Evolutionary conservation across 768 basidiomycete genomes (phyloP).

Genomic region (Trametes cubensis): DNA sequence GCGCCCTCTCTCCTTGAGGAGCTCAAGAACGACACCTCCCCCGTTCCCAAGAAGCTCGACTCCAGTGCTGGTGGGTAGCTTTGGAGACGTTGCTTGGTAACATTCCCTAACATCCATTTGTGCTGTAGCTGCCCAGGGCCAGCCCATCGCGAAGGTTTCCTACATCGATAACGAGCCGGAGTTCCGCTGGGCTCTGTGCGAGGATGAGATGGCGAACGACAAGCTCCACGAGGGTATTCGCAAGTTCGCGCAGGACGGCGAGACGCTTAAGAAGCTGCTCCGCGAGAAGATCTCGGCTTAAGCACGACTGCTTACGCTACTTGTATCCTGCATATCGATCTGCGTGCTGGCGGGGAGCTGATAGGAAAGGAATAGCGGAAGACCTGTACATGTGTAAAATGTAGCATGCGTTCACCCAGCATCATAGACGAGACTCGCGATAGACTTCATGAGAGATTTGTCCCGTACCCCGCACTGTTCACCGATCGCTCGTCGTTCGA

Average conservation of each 20-base stretch:
- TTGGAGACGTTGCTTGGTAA: too few species aligned
- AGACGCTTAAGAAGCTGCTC: slow-evolving; percentile 82
- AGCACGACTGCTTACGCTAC: neutral
- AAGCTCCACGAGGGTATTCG: slow-evolving; percentile 98
- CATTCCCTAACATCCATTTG: neutral
- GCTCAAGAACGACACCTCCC: slow-evolving; percentile 77
- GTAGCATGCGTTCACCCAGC: slow-evolving; percentile 7
- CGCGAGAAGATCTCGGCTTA: slow-evolving; percentile 63
- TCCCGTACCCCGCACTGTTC: neutral
- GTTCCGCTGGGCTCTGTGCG: slow-evolving; percentile 92
- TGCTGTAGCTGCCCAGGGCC: slow-evolving; percentile 50
- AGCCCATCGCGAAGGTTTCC: slow-evolving; percentile 76
- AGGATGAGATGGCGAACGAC: slow-evolving; percentile 98
- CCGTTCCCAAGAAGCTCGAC: slow-evolving; percentile 86
- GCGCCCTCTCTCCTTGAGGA: slow-evolving; percentile 88
- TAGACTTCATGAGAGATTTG: neutral
- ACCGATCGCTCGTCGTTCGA: too few species aligned
- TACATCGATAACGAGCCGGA: slow-evolving; percentile 93
- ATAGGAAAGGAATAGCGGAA: slow-evolving; percentile 12
- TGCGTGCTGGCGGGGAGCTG: neutral
- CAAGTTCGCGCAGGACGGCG: slow-evolving; percentile 96
- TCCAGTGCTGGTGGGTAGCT: slow-evolving; percentile 54
- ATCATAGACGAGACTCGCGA: slow-evolving; percentile 5
- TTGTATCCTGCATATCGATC: neutral
- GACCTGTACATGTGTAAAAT: slow-evolving; percentile 18